Conservation (phyloP, 2,329 filamentous ascomycete genomes). For the Hirsutella rhossiliensis region DNA sequence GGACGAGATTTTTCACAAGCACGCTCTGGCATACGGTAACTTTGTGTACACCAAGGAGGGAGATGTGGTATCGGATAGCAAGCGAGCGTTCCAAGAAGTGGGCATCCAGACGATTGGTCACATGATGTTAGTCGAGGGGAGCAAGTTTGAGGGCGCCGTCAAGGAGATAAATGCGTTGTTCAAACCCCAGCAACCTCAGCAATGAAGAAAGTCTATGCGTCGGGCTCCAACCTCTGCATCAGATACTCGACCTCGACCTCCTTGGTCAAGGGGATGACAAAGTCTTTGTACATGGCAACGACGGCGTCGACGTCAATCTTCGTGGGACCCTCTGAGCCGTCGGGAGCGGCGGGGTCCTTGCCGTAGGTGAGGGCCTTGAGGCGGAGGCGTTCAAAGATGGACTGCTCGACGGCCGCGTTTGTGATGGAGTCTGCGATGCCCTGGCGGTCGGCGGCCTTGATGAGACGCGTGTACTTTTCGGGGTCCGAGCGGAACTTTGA, state of each 20-base stretch:
- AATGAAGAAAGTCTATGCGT: slow-evolving; percentile 15
- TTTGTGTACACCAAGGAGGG: slow-evolving; percentile 74
- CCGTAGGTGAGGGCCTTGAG: slow-evolving; percentile 92
- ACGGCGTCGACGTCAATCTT: slow-evolving; percentile 94
- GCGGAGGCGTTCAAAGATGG: slow-evolving; percentile 75
- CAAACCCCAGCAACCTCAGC: slow-evolving; percentile 36
- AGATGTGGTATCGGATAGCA: slow-evolving; percentile 76
- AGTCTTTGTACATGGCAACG: slow-evolving; percentile 79
- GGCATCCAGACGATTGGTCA: slow-evolving; percentile 77
- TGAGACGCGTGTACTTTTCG: slow-evolving; percentile 69
- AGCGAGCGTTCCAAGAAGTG: slow-evolving; percentile 86
- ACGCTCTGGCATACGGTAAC: slow-evolving; percentile 56
- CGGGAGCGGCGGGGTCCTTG: slow-evolving; percentile 62
- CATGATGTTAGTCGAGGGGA: slow-evolving; percentile 75
- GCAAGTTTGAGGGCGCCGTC: slow-evolving; percentile 63
- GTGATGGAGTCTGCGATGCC: slow-evolving; percentile 88
- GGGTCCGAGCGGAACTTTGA: slow-evolving; percentile 80
- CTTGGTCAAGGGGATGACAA: slow-evolving; percentile 96
- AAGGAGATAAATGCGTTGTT: slow-evolving; percentile 68
- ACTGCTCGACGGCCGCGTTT: slow-evolving; percentile 75
- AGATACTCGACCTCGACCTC: slow-evolving; percentile 96
- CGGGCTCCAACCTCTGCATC: slow-evolving; percentile 68
- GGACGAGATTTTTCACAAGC: slow-evolving; percentile 75
- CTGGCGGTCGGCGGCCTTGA: slow-evolving; percentile 65
- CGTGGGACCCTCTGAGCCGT: slow-evolving; percentile 38